Conservation (phyloP, 2,329 filamentous ascomycete species). For the Stenocarpella maydis region DNA sequence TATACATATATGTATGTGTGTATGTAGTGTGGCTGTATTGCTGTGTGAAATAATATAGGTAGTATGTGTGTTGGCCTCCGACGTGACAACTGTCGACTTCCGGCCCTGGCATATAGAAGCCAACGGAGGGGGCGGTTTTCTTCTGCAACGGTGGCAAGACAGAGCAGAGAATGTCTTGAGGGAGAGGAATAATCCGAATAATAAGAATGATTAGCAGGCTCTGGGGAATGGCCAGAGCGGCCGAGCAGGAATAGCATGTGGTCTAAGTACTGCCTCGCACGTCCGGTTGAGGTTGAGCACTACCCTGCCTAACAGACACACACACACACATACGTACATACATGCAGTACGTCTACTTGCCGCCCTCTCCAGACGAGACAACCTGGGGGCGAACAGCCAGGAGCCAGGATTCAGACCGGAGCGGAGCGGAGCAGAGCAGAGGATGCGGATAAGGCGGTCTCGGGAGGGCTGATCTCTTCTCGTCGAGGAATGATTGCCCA, state of each 20-base stretch:
- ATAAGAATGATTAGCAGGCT: not conserved
- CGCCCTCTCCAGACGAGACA: conserved; percentile 19
- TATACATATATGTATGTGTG: not conserved
- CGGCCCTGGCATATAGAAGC: not conserved
- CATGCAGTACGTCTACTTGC: not conserved
- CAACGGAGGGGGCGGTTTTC: not conserved
- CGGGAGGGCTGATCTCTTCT: not conserved
- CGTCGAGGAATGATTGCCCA: conserved; percentile 5
- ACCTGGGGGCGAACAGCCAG: not conserved
- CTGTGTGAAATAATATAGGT: no score
- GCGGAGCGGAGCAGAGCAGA: not conserved
- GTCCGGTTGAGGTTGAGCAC: not conserved
- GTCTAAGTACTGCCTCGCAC: conserved; percentile 15
- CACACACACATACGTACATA: no score
- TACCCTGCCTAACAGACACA: no score
- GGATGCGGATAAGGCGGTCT: not conserved
- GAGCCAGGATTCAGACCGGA: not conserved
- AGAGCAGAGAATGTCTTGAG: not conserved
- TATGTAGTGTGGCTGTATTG: no score
- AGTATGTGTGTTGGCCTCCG: not conserved
- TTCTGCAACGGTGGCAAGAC: not conserved
- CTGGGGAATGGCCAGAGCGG: not conserved
- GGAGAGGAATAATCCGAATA: not conserved
- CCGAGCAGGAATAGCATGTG: conserved; percentile 15
- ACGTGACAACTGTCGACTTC: not conserved